Evolutionary conservation across 805 yeast genomes (phyloP).

Genomic region (Hanseniaspora vineae): DNA sequence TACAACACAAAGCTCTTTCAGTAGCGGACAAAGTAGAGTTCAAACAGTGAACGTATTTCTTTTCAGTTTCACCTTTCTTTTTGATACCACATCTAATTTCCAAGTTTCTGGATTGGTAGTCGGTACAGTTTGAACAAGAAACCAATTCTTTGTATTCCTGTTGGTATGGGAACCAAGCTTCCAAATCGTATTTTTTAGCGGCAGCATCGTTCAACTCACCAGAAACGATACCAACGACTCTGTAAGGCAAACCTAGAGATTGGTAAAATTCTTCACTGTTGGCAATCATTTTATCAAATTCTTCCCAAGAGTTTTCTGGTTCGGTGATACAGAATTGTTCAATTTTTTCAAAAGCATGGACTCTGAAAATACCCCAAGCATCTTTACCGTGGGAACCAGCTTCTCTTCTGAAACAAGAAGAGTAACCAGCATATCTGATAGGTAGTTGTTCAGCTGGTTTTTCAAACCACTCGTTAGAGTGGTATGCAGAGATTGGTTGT

Average conservation of each 20-base stretch:
- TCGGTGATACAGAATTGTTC: slow-evolving; percentile 94
- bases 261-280: slow-evolving; percentile 87
- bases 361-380: slow-evolving; percentile 99
- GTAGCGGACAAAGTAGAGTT: slow-evolving; percentile 97
- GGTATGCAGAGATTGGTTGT: slow-evolving; percentile 97
- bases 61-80: slow-evolving; percentile 86
- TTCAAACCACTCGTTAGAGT: slow-evolving; percentile 96
- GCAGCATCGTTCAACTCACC: slow-evolving; percentile 99
- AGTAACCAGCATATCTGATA: slow-evolving; percentile 92
- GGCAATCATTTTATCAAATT: slow-evolving; percentile 91
- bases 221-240: slow-evolving; percentile 95
- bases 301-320: slow-evolving; percentile 97
- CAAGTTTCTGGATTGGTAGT: slow-evolving; percentile 95
- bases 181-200: slow-evolving; percentile 96
- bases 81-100: slow-evolving; percentile 98
- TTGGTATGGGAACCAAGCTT: slow-evolving; percentile 99
- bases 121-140: slow-evolving; percentile 98
- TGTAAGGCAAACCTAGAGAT: slow-evolving; percentile 84
- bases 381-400: slow-evolving; percentile 99
- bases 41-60: slow-evolving; percentile 96
- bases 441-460: slow-evolving; percentile 95
- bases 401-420: slow-evolving; percentile 98
- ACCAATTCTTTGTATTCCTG: slow-evolving; percentile 96
- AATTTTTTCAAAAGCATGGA: slow-evolving; percentile 95
- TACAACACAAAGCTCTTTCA: slow-evolving; percentile 95